A percentile compares a stretch with the other conserved stretches of the same genome.
Conservation (phyloP, 306 rosid species). For the Parietaria judaica region DNA sequence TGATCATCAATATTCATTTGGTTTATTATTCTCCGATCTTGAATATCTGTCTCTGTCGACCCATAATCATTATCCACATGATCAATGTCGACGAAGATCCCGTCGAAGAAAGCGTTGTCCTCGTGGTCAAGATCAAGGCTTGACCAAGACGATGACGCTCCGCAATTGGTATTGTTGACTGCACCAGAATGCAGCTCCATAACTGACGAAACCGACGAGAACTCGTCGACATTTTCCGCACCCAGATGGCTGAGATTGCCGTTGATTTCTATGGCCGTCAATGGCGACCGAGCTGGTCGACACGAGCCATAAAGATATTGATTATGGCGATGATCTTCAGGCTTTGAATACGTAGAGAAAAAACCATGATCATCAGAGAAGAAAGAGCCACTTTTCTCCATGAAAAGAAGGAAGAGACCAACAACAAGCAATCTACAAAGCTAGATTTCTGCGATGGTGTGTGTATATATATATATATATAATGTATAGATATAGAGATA, state of each 20-base stretch:
- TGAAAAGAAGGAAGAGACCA: constrained; percentile 12
- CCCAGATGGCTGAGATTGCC: constrained; percentile 20
- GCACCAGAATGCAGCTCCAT: constrained; percentile 14
- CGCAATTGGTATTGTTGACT: not conserved
- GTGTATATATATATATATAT: too few species aligned
- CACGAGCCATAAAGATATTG: constrained; percentile 2
- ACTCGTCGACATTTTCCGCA: constrained; percentile 9
- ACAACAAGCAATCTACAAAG: constrained; percentile 6
- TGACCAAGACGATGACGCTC: constrained; percentile 4
- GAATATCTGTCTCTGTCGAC: not conserved
- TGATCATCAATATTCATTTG: constrained; percentile 10
- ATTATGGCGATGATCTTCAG: not conserved
- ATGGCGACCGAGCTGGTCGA: constrained; percentile 35
- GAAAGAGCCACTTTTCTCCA: constrained; percentile 28
- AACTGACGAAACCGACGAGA: not conserved
- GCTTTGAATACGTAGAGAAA: constrained; percentile 3
- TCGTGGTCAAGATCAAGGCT: constrained; percentile 11
- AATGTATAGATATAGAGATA: not conserved
- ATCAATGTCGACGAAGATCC: constrained; percentile 12
- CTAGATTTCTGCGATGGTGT: constrained; percentile 1
- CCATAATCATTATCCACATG: not conserved
- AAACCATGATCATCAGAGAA: not conserved
- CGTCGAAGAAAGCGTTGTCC: constrained; percentile 13
- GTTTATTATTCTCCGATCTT: not conserved
- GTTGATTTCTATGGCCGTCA: constrained; percentile 55